Evolutionary conservation across 148 eudicot species (phyloP).

Genomic region (Vaccinium vitisidaea): DNA sequence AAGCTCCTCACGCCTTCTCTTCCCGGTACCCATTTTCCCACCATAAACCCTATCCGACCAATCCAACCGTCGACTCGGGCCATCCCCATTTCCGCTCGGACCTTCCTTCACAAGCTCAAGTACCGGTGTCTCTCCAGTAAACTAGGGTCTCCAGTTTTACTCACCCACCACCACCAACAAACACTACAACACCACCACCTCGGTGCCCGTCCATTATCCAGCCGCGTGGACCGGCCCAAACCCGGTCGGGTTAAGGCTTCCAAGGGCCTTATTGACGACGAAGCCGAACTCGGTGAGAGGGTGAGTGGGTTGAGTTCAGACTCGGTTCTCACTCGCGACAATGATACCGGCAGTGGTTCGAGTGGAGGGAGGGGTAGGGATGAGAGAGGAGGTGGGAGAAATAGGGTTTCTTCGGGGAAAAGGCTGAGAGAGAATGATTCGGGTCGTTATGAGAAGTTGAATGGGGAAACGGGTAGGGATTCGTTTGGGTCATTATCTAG

Average conservation of each 20-base stretch:
- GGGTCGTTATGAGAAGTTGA: slow-evolving; percentile 6
- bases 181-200: background rate
- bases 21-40: slow-evolving; percentile 29
- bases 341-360: slow-evolving; percentile 7
- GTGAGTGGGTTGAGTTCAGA: slow-evolving; percentile 64
- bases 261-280: slow-evolving; percentile 77
- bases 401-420: slow-evolving; percentile 19
- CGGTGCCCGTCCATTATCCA: slow-evolving; percentile 17
- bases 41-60: slow-evolving; percentile 36
- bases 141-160: slow-evolving; percentile 28
- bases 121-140: slow-evolving; percentile 24
- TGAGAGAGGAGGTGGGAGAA: slow-evolving; percentile 16
- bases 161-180: background rate
- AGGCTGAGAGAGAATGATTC: slow-evolving; percentile 41
- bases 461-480: slow-evolving; percentile 17
- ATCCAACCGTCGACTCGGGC: slow-evolving; percentile 27
- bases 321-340: slow-evolving; percentile 42
- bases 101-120: slow-evolving; percentile 61
- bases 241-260: slow-evolving; percentile 34
- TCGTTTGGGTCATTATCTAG: slow-evolving; percentile 6
- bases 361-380: slow-evolving; percentile 20
- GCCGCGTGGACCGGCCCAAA: slow-evolving; percentile 19
- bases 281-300: slow-evolving; percentile 76
- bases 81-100: slow-evolving; percentile 50
- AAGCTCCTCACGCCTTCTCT: slow-evolving; percentile 41